These are phyloP conservation scores for Rhodotorula kratochvilovae DNA, from an alignment of 768 basidiomycete genomes.

Conservation along the genomic window DNA sequence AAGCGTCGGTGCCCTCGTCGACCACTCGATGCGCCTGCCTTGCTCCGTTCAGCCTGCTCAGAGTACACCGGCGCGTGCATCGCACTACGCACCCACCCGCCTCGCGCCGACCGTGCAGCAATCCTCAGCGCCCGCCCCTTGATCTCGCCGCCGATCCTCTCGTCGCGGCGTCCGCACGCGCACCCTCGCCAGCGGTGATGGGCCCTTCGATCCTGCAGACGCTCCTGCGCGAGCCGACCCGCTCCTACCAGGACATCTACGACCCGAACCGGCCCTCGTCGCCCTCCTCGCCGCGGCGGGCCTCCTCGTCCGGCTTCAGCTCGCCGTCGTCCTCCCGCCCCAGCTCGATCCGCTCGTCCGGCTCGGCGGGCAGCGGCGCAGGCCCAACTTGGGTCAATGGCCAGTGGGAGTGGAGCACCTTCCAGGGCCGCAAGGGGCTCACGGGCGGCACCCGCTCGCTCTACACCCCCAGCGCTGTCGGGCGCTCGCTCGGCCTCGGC, in stretches of 20 bases:
- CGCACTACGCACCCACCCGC: too few species aligned
- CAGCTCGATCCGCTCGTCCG: not conserved
- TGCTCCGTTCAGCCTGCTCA: too few species aligned
- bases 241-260: conserved; percentile 21
- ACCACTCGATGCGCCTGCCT: too few species aligned
- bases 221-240: conserved; percentile 22
- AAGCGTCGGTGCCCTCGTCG: too few species aligned
- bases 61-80: too few species aligned
- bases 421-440: conserved; percentile 21
- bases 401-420: conserved; percentile 30
- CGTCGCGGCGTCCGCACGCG: too few species aligned
- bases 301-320: not conserved
- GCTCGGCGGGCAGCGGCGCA: not conserved
- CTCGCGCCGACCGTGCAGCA: too few species aligned
- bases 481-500: not conserved
- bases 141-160: too few species aligned
- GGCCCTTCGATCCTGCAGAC: conserved; percentile 20
- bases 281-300: not conserved
- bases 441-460: conserved; percentile 23
- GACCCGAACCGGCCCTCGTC: conserved; percentile 21
- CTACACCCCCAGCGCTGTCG: conserved; percentile 22
- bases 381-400: conserved; percentile 11
- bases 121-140: too few species aligned
- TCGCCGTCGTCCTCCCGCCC: conserved; percentile 17
- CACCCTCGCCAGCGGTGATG: too few species aligned